These are phyloP conservation scores for Blastocystis sp. DNA, from an alignment of 352 stramenopile species.

Conservation along the genomic window DNA sequence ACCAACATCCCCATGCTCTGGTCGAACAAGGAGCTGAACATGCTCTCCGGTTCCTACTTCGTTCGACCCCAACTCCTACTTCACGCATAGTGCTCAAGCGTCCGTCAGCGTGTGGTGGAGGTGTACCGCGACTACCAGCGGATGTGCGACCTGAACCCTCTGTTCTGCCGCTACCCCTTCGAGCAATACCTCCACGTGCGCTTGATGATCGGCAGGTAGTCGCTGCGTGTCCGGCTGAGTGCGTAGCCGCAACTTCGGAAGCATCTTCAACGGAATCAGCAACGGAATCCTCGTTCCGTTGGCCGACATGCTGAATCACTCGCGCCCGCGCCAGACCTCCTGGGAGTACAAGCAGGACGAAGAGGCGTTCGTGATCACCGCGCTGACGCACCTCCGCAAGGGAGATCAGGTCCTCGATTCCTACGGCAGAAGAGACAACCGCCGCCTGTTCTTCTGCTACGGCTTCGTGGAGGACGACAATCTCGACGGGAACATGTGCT, in stretches of 20 bases:
- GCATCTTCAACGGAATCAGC: slow-evolving; percentile 6
- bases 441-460: slow-evolving; percentile 69
- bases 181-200: slow-evolving; percentile 60
- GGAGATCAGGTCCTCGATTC: slow-evolving; percentile 69
- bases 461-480: slow-evolving; percentile 70
- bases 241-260: slow-evolving; percentile 69
- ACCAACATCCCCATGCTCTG: slow-evolving; percentile 54
- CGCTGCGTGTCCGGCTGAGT: neutral
- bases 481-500: slow-evolving; percentile 33
- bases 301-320: slow-evolving; percentile 71
- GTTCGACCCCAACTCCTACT: neutral
- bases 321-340: slow-evolving; percentile 71
- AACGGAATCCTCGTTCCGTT: slow-evolving; percentile 66
- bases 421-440: slow-evolving; percentile 69
- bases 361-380: slow-evolving; percentile 83
- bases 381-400: slow-evolving; percentile 72
- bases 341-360: slow-evolving; percentile 83
- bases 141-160: slow-evolving; percentile 35
- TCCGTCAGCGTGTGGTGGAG: slow-evolving; percentile 2
- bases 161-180: slow-evolving; percentile 54
- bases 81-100: neutral
- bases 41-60: slow-evolving; percentile 38
- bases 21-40: slow-evolving; percentile 43
- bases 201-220: slow-evolving; percentile 43
- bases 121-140: slow-evolving; percentile 39